These are phyloP conservation scores for Beauveria bassiana DNA, from an alignment of 2,329 filamentous ascomycete genomes.

Conservation along the genomic window DNA sequence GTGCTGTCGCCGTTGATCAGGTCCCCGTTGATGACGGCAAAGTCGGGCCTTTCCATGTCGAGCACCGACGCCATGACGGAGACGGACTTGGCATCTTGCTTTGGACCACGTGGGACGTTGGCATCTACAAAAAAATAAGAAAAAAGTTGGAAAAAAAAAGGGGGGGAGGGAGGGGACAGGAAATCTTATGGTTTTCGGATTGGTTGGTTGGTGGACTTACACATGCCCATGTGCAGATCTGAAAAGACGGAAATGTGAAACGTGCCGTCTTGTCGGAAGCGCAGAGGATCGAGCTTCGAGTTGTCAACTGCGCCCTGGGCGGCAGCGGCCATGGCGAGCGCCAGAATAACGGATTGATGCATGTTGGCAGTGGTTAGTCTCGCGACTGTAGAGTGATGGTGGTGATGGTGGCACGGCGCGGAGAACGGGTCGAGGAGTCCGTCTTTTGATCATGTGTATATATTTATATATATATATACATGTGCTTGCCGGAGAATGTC, in stretches of 20 bases:
- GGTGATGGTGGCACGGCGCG: neutral
- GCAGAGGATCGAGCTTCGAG: conserved; percentile 5
- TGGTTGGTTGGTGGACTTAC: conserved; percentile 6
- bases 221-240: conserved; percentile 11
- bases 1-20: conserved; percentile 62
- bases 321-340: neutral
- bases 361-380: neutral
- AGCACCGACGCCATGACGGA: conserved; percentile 28
- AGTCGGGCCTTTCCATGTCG: conserved; percentile 15
- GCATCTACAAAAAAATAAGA: neutral
- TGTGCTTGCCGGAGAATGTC: neutral
- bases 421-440: neutral
- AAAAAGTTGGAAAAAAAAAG: neutral
- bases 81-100: conserved; percentile 28
- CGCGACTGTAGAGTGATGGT: neutral
- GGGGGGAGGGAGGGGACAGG: too few species aligned
- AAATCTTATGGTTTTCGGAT: neutral
- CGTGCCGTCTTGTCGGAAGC: conserved; percentile 8
- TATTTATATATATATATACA: neutral
- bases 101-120: conserved; percentile 28
- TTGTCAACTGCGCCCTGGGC: conserved; percentile 2
- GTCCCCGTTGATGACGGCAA: conserved; percentile 48
- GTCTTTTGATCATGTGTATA: neutral
- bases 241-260: conserved; percentile 13
- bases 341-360: neutral